Conservation (phyloP, 495 filamentous ascomycete species). For the Lasiosphaeris hirsuta region DNA sequence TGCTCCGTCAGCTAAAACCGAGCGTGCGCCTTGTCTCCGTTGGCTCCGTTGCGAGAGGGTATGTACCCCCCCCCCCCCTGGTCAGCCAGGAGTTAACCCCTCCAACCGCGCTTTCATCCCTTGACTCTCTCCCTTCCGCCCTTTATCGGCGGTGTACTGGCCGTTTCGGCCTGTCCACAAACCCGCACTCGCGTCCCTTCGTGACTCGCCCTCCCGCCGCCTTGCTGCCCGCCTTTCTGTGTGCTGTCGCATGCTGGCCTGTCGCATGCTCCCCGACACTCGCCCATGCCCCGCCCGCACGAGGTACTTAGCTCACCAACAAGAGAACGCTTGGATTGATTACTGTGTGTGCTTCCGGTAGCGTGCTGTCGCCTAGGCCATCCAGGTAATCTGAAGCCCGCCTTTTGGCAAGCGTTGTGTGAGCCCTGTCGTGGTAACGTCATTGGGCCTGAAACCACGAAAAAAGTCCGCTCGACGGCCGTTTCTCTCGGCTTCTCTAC, state of each 20-base stretch:
- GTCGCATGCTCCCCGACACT: not conserved
- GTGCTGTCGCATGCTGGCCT: not conserved
- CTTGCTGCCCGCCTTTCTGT: not conserved
- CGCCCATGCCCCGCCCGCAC: not conserved
- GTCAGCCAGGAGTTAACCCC: too few species aligned
- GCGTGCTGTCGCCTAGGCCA: too few species aligned
- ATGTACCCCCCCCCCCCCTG: not conserved
- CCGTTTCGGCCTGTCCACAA: conserved; percentile 9
- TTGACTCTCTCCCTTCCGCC: too few species aligned
- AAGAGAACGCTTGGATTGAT: too few species aligned
- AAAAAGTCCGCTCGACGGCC: too few species aligned
- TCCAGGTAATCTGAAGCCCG: too few species aligned
- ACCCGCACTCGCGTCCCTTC: conserved; percentile 6
- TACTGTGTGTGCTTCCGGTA: too few species aligned
- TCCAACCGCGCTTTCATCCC: too few species aligned
- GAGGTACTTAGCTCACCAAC: not conserved
- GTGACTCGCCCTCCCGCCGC: conserved; percentile 1
- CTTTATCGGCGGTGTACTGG: not conserved
- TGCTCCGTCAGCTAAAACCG: conserved; percentile 6
- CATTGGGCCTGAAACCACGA: too few species aligned
- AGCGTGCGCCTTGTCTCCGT: conserved; percentile 6
- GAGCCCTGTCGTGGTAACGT: too few species aligned
- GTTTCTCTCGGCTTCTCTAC: too few species aligned
- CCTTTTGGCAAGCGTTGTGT: too few species aligned
- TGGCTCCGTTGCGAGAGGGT: not conserved